Evolutionary conservation across 169 alveolate genomes (phyloP), one percentile per base, ranked within the genome.

Genomic region (Plasmodium billcollinsi): DNA sequence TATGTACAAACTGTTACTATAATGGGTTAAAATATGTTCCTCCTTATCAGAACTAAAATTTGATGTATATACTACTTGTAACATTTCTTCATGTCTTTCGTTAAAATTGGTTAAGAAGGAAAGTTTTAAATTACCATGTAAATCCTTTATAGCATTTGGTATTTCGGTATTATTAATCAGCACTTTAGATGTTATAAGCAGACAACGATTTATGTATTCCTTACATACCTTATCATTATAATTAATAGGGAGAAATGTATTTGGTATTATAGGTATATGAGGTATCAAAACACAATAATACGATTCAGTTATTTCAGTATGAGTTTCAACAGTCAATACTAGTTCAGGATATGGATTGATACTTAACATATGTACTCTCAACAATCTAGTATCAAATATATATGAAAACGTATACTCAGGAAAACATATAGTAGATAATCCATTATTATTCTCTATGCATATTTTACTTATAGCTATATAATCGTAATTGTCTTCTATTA

Each of bases 71-170:
- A 3, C 54, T 47, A 78, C 49, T 39, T 72, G 88, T 9, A 86
- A 18, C 92, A 86, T 86, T 66, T 86, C 92, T 50, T 86, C 92
- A 45, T 71, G 76, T 49, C 45, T 65, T 65, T 86, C 92, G 71
- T 86, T 61, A 86, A 86, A 86, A 54, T 59, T 47, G 1, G 92
- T 86, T 21, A 58, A 49, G 24, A 86, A 54, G 3, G 73, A 50
- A 15, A 86, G 24, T 29, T 56, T 59, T 15, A 72, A 71, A 14
- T 70, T 59, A 33, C n/a, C 47, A 15, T 65, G 54, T 14, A 71
- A 20, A 9, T 20, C 58, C 2, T 24, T 20, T 39, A 78, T 58
- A 2, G 39, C 11, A 12, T n/a, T 24, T 7, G 72, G 52, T 20
- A n/a, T 8, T 7, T 8, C 47, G 6, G 62, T 59, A 49, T 67